Evolutionary conservation across 2,329 filamentous ascomycete genomes (phyloP).

Genomic region (Cordyceps cateniannulata): DNA sequence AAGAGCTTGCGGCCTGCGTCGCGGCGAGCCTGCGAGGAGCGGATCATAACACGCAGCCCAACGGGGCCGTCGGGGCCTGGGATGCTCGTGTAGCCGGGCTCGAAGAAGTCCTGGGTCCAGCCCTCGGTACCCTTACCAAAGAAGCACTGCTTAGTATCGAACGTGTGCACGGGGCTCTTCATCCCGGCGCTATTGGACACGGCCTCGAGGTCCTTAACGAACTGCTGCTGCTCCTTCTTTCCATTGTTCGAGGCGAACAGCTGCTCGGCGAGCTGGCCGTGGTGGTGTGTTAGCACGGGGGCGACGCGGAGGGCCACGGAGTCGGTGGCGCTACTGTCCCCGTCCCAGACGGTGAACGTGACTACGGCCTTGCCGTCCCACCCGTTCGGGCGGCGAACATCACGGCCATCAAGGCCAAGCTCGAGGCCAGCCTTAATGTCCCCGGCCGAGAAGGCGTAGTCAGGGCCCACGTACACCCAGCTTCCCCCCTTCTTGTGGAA

Average conservation of each 20-base stretch:
- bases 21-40: background rate
- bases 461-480: slow-evolving; percentile 21
- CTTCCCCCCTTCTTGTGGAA: slow-evolving; percentile 19
- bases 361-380: slow-evolving; percentile 24
- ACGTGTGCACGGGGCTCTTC: background rate
- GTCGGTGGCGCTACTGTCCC: slow-evolving; percentile 17
- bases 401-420: slow-evolving; percentile 29
- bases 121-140: background rate
- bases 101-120: slow-evolving; percentile 10
- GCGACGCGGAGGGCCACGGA: slow-evolving; percentile 27
- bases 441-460: slow-evolving; percentile 22
- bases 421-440: slow-evolving; percentile 24
- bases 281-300: slow-evolving; percentile 30
- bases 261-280: slow-evolving; percentile 24
- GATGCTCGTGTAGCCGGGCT: slow-evolving; percentile 5
- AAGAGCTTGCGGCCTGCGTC: background rate
- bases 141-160: background rate
- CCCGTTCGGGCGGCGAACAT: slow-evolving; percentile 17
- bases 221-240: background rate
- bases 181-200: background rate
- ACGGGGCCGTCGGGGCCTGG: background rate
- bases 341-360: slow-evolving; percentile 24
- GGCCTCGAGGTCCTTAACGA: background rate
- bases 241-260: slow-evolving; percentile 15
- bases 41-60: slow-evolving; percentile 7